A percentile compares a stretch with the other conserved stretches of the same genome.
These are phyloP conservation scores for Raffaelea deltoideospora DNA, from an alignment of 2,329 filamentous ascomycete genomes.

Conservation along the genomic window DNA sequence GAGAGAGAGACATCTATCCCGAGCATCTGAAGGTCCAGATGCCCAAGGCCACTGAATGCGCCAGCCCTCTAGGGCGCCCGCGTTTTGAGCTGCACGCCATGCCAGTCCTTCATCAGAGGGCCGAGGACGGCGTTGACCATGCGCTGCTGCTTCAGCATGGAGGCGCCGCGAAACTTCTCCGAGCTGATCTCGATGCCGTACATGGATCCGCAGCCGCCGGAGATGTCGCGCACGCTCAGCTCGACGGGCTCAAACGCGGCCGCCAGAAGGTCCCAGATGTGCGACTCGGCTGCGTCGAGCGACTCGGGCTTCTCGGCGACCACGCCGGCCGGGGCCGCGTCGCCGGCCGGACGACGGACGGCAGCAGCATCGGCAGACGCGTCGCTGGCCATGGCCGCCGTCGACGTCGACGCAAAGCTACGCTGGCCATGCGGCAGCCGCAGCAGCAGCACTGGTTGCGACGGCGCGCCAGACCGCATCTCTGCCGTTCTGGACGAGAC, in stretches of 20 bases:
- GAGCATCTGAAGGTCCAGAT: too few relatives aligned
- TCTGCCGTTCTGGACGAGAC: too few relatives aligned
- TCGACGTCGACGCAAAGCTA: too few relatives aligned
- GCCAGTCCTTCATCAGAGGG: conserved; percentile 67
- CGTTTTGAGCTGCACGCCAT: conserved; percentile 69
- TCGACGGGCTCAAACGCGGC: conserved; percentile 34
- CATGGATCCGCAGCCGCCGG: conserved; percentile 76
- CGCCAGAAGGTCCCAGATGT: conserved; percentile 39
- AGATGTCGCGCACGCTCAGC: conserved; percentile 60
- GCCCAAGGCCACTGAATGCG: neutral
- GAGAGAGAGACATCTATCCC: too few relatives aligned
- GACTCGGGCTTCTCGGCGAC: conserved; percentile 27
- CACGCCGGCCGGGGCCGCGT: too few relatives aligned
- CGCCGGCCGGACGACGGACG: too few relatives aligned
- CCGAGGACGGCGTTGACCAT: conserved; percentile 62
- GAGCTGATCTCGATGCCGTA: conserved; percentile 69
- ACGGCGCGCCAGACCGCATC: too few relatives aligned
- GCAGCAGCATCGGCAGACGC: too few relatives aligned
- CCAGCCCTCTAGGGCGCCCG: conserved; percentile 26
- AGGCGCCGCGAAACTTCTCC: conserved; percentile 52
- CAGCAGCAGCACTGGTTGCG: too few relatives aligned
- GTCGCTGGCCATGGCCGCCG: too few relatives aligned
- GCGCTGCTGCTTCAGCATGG: conserved; percentile 67
- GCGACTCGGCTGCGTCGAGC: conserved; percentile 39
- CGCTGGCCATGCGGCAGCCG: too few relatives aligned